phyloP scores from a whole-genome alignment of 2,329 filamentous ascomycete species.

The Colletotrichum brevisporum region DNA sequence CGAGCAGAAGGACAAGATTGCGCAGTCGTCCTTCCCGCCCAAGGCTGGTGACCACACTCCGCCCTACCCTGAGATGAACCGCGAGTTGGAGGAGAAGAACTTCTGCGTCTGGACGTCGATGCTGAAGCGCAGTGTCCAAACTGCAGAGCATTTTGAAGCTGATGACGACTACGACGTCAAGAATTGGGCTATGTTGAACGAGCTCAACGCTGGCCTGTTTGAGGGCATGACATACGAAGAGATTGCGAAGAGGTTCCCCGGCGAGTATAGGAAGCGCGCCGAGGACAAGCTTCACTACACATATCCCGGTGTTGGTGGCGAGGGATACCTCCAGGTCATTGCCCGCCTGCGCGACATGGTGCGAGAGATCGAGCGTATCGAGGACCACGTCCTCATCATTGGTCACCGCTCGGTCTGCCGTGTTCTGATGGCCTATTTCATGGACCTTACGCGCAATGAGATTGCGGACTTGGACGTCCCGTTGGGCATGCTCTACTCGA shows the following conservation, averaged over 20 bases:
- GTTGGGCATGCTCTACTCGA: constrained; percentile 91
- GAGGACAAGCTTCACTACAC: constrained; percentile 95
- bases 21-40: constrained; percentile 87
- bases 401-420: constrained; percentile 93
- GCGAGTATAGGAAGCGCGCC: constrained; percentile 85
- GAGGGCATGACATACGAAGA: constrained; percentile 96
- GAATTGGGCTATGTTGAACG: constrained; percentile 97
- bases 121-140: constrained; percentile 90
- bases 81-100: constrained; percentile 82
- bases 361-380: constrained; percentile 96
- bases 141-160: constrained; percentile 87
- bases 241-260: constrained; percentile 82
- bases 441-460: constrained; percentile 89
- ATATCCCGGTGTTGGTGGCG: constrained; percentile 94
- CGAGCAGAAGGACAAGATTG: constrained; percentile 83
- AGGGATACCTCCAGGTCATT: constrained; percentile 97
- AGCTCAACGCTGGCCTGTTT: constrained; percentile 92
- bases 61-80: constrained; percentile 88
- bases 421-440: constrained; percentile 96
- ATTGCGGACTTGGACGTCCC: constrained; percentile 96
- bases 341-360: constrained; percentile 96
- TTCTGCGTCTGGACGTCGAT: constrained; percentile 99
- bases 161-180: constrained; percentile 98
- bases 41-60: constrained; percentile 92
- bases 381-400: constrained; percentile 92